phyloP scores from a whole-genome alignment of 306 rosid species.

The Urtica urens region DNA sequence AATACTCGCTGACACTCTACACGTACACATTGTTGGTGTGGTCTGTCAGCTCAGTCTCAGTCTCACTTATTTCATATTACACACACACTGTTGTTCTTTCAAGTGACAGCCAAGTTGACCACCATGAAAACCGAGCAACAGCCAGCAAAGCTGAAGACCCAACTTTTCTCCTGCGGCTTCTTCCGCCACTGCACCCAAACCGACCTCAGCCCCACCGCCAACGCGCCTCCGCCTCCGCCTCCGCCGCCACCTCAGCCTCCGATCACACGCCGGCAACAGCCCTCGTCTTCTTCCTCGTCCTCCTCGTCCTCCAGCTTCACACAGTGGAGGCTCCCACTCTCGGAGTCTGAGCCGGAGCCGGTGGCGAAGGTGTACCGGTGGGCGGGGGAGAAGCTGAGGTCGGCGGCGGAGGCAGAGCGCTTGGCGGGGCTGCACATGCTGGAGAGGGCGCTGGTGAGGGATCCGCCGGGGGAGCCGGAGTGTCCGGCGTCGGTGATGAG shows the following conservation, averaged over 20 bases:
- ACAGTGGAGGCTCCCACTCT: conserved; percentile 79
- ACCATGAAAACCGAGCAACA: conserved; percentile 53
- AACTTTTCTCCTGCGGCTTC: conserved; percentile 81
- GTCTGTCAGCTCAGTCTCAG: no score
- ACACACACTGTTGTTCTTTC: no score
- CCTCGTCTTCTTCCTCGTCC: conserved; percentile 61
- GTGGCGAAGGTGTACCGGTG: conserved; percentile 39
- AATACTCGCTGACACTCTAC: no score
- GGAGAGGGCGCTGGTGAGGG: conserved; percentile 68
- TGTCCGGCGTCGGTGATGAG: conserved; percentile 69
- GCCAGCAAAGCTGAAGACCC: conserved; percentile 87
- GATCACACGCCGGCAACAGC: conserved; percentile 47
- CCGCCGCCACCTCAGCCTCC: conserved; percentile 30
- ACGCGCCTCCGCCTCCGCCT: conserved; percentile 36
- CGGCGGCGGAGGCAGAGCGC: conserved; percentile 40
- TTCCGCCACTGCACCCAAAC: conserved; percentile 84
- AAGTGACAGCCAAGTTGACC: no score
- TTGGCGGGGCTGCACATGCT: conserved; percentile 54
- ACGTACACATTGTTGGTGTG: no score
- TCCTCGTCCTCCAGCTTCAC: conserved; percentile 90
- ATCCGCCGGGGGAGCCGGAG: conserved; percentile 61
- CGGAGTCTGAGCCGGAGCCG: conserved; percentile 19
- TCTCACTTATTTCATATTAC: no score
- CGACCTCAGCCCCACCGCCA: conserved; percentile 72
- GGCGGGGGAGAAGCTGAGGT: conserved; percentile 54